A percentile compares a stretch with the other conserved stretches of the same genome.
Conservation (phyloP, 345 rosid genomes). For the Physaria fendleri region DNA sequence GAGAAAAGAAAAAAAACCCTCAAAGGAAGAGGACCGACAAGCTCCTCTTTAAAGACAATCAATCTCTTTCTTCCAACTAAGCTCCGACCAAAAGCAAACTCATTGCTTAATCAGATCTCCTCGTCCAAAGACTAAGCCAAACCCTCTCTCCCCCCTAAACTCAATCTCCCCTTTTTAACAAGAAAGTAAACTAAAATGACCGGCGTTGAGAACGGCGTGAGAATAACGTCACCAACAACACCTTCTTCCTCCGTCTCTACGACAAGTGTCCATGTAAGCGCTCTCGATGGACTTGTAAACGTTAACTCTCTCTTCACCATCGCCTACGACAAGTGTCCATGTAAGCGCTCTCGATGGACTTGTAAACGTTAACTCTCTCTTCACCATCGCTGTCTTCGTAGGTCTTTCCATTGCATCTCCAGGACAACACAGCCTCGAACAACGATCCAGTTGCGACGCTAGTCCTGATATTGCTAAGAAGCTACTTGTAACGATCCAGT, state of each 20-base stretch:
- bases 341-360: slow-evolving; percentile 94
- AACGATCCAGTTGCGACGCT: slow-evolving; percentile 58
- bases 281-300: slow-evolving; percentile 90
- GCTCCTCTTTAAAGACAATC: slow-evolving; percentile 18
- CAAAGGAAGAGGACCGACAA: not conserved
- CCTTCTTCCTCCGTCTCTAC: slow-evolving; percentile 30
- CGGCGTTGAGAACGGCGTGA: slow-evolving; percentile 16
- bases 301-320: slow-evolving; percentile 94
- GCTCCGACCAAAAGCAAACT: slow-evolving; percentile 24
- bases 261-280: slow-evolving; percentile 91
- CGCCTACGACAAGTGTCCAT: slow-evolving; percentile 82
- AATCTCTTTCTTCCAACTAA: slow-evolving; percentile 7
- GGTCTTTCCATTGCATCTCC: slow-evolving; percentile 79
- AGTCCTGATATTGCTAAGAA: slow-evolving; percentile 53
- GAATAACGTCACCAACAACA: slow-evolving; percentile 27
- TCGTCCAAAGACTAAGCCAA: slow-evolving; percentile 29
- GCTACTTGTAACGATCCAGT: slow-evolving; percentile 51
- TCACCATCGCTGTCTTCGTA: slow-evolving; percentile 96
- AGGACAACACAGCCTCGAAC: slow-evolving; percentile 74
- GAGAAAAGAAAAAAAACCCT: too few relatives aligned
- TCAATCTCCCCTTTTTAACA: slow-evolving; percentile 3
- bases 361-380: slow-evolving; percentile 93
- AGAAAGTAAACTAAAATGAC: slow-evolving; percentile 35
- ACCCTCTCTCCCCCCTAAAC: slow-evolving; percentile 6
- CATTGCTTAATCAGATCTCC: slow-evolving; percentile 12